Evolutionary conservation across 2,329 filamentous ascomycete genomes (phyloP).

Genomic region (Aphanoascus verrucosus): DNA sequence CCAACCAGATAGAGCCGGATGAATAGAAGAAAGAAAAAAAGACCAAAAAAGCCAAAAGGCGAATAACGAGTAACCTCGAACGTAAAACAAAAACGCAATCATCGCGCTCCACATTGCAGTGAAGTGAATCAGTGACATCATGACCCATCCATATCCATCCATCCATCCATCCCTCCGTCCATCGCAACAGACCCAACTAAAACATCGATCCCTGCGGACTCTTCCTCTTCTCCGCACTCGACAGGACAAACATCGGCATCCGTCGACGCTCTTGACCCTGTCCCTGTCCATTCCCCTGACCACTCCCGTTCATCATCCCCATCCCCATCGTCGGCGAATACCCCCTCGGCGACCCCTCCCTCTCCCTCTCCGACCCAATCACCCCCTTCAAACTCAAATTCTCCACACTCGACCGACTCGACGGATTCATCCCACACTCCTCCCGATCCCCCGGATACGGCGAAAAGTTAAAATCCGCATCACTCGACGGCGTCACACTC

Average conservation of each 20-base stretch:
- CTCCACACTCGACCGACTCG: conserved; percentile 60
- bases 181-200: no score
- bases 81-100: conserved; percentile 1
- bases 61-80: conserved; percentile 1
- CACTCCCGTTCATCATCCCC: no score
- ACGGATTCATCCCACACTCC: conserved; percentile 25
- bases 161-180: no score
- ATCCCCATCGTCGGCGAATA: no score
- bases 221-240: conserved; percentile 84
- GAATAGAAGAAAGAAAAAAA: no score
- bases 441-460: conserved; percentile 60
- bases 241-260: conserved; percentile 76
- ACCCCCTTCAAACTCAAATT: conserved; percentile 73
- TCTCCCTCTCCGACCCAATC: conserved; percentile 79
- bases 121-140: not conserved
- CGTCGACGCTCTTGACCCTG: conserved; percentile 52
- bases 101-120: not conserved
- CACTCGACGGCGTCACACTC: conserved; percentile 81
- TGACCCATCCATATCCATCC: not conserved
- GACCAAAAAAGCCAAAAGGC: not conserved
- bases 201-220: conserved; percentile 35
- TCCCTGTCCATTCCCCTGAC: no score
- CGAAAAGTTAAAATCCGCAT: conserved; percentile 59
- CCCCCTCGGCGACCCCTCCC: conserved; percentile 21
- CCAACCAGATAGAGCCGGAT: no score